Percentiles rank a stretch among this genome's conserved stretches.
Evolutionary conservation across 768 basidiomycete species (phyloP).

Genomic region (Saitozyma podzolica): DNA sequence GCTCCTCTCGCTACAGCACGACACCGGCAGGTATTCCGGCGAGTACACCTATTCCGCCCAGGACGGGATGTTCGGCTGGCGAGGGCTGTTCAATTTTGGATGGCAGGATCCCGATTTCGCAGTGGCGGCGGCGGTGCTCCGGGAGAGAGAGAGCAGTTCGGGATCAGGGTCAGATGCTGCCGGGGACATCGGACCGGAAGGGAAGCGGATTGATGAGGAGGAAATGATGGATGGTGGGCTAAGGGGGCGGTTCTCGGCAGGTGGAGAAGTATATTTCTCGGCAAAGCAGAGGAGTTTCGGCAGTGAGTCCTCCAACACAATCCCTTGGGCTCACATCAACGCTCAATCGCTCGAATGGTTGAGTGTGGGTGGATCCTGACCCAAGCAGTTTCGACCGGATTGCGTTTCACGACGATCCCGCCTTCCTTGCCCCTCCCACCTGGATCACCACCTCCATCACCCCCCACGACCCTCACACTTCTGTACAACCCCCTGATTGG

Average conservation of each 20-base stretch:
- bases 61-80: conserved; percentile 88
- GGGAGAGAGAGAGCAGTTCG: conserved; percentile 40
- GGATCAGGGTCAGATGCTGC: conserved; percentile 18
- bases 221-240: conserved; percentile 89
- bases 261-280: conserved; percentile 90
- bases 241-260: conserved; percentile 84
- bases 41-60: conserved; percentile 94
- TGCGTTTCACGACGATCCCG: conserved; percentile 90
- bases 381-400: conserved; percentile 76
- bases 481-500: conserved; percentile 96
- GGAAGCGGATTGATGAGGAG: conserved; percentile 90
- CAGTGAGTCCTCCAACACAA: conserved; percentile 58
- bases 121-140: conserved; percentile 17
- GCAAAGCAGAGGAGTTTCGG: conserved; percentile 90
- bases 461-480: conserved; percentile 91
- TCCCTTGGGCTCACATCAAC: background rate
- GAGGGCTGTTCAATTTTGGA: conserved; percentile 90
- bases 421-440: conserved; percentile 68
- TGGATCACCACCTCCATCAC: conserved; percentile 59
- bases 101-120: conserved; percentile 56
- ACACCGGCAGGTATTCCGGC: conserved; percentile 85
- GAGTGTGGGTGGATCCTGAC: background rate
- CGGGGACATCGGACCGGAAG: conserved; percentile 42
- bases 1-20: conserved; percentile 86
- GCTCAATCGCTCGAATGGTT: background rate